Evolutionary conservation across 768 basidiomycete genomes (phyloP).

Genomic region (Boletus reticulatus): DNA sequence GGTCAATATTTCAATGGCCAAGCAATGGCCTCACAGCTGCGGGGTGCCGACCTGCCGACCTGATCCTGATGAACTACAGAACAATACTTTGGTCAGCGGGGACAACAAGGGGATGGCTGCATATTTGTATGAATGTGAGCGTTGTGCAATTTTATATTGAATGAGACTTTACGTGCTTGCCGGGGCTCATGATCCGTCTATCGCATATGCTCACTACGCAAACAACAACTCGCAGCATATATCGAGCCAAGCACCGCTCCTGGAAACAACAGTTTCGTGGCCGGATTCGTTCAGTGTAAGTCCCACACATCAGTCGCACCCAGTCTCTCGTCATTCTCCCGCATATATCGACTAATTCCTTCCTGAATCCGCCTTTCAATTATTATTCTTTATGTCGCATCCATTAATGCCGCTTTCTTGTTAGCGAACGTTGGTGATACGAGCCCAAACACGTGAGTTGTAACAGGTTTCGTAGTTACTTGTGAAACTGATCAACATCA

Average conservation of each 20-base stretch:
- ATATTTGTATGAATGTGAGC: slow-evolving; percentile 68
- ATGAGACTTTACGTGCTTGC: neutral
- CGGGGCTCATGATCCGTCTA: too few species aligned
- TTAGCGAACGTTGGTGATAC: slow-evolving; percentile 81
- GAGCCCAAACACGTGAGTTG: slow-evolving; percentile 71
- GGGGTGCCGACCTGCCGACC: neutral
- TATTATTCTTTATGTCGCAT: neutral
- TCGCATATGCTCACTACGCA: too few species aligned
- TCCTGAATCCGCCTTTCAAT: neutral
- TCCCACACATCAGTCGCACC: neutral
- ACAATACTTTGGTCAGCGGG: slow-evolving; percentile 76
- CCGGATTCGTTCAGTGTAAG: slow-evolving; percentile 73
- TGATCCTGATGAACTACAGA: slow-evolving; percentile 38
- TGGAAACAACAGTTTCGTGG: slow-evolving; percentile 67
- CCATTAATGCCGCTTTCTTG: neutral
- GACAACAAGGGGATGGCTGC: slow-evolving; percentile 91
- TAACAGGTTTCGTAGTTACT: too few species aligned
- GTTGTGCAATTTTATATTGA: neutral
- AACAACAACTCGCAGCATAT: slow-evolving; percentile 39
- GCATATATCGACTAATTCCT: neutral
- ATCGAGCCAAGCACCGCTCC: slow-evolving; percentile 66
- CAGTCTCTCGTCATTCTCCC: neutral
- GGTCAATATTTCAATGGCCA: neutral
- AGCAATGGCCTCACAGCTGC: neutral
- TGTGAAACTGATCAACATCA: neutral